These are phyloP conservation scores for Diophrys appendiculata DNA, from an alignment of 73 alveolate genomes.

Conservation along the genomic window DNA sequence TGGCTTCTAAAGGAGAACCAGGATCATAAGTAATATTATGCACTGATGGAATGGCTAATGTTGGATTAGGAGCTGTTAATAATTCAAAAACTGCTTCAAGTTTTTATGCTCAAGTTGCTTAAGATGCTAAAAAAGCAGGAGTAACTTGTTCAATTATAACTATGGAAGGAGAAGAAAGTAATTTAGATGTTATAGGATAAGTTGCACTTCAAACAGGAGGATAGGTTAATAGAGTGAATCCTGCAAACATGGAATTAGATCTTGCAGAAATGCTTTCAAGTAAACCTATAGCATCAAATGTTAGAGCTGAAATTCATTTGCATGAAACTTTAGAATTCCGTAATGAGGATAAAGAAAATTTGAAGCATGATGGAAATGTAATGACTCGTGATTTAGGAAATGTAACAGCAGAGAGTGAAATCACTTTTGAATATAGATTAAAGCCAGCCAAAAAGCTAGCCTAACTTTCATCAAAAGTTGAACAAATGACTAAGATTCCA, in stretches of 20 bases:
- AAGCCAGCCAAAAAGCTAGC: not conserved
- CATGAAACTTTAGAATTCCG: slow-evolving; percentile 78
- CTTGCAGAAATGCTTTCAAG: slow-evolving; percentile 74
- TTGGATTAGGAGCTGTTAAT: slow-evolving; percentile 61
- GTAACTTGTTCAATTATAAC: slow-evolving; percentile 75
- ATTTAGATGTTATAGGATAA: slow-evolving; percentile 67
- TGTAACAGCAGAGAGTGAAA: not conserved
- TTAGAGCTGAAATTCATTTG: slow-evolving; percentile 64
- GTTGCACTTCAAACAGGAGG: slow-evolving; percentile 88
- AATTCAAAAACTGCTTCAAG: slow-evolving; percentile 24
- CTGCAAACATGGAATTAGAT: slow-evolving; percentile 69
- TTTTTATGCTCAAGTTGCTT: slow-evolving; percentile 79
- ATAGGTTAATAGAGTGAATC: slow-evolving; percentile 78
- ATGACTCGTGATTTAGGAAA: slow-evolving; percentile 27
- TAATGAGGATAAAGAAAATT: slow-evolving; percentile 69
- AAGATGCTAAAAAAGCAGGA: slow-evolving; percentile 80
- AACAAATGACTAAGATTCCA: not conserved
- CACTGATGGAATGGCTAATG: slow-evolving; percentile 77
- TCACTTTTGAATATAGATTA: not conserved
- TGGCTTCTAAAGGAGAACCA: slow-evolving; percentile 49
- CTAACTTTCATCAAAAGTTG: not conserved
- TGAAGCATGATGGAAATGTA: slow-evolving; percentile 55
- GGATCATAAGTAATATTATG: slow-evolving; percentile 72
- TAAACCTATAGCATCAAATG: slow-evolving; percentile 82
- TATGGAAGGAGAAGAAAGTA: slow-evolving; percentile 90